A percentile compares a stretch with the other conserved stretches of the same genome.
These are phyloP conservation scores for Neurospora tetrasperma DNA, from an alignment of 495 filamentous ascomycete species.

Conservation along the genomic window DNA sequence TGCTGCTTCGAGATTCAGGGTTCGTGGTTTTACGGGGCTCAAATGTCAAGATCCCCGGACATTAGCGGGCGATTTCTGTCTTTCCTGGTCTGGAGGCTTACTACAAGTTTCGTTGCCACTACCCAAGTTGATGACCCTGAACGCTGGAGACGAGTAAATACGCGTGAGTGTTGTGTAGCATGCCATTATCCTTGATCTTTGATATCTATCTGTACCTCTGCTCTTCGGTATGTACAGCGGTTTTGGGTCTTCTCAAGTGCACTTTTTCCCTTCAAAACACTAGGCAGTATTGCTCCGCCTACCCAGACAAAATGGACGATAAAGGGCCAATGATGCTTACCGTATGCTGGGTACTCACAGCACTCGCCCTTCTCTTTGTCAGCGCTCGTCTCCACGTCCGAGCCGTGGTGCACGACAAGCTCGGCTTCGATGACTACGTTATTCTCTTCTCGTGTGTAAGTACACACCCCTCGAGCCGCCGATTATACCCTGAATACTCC, in stretches of 20 bases:
- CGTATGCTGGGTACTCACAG: conserved; percentile 8
- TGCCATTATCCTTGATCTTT: not conserved
- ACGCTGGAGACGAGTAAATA: not conserved
- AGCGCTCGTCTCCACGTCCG: conserved; percentile 13
- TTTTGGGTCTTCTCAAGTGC: not conserved
- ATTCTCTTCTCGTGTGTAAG: conserved; percentile 3
- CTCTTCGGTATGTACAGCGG: not conserved
- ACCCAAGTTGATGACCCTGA: not conserved
- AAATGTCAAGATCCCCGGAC: not conserved
- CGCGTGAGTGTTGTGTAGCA: not conserved
- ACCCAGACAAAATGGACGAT: not conserved
- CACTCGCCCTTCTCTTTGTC: conserved; percentile 11
- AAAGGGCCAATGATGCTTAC: conserved; percentile 10
- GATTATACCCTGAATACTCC: not conserved
- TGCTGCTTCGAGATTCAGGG: not conserved
- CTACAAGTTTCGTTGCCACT: not conserved
- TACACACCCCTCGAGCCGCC: not conserved
- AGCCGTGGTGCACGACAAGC: conserved; percentile 4
- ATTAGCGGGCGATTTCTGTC: not conserved
- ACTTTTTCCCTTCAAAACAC: not conserved
- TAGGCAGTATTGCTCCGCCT: not conserved
- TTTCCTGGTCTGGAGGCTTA: not conserved
- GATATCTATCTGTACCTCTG: not conserved
- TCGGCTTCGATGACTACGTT: conserved; percentile 9
- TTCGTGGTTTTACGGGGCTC: not conserved